Conservation (phyloP, 768 basidiomycete genomes). For the Panaeolus cyanescens region DNA sequence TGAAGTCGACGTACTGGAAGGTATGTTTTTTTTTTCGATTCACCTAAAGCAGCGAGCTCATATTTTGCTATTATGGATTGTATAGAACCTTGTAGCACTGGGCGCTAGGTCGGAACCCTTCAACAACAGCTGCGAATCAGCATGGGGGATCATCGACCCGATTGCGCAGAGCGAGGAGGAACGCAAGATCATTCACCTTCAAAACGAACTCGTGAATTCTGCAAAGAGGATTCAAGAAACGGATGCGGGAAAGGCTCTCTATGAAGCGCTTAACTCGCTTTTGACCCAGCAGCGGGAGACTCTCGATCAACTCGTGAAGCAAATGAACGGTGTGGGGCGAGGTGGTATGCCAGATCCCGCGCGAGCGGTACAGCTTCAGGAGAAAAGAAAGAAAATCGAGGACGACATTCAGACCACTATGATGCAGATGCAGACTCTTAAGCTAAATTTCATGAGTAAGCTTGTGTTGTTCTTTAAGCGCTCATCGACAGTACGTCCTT, state of each 20-base stretch:
- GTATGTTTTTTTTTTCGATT: not conserved
- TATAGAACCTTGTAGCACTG: slow-evolving; percentile 1
- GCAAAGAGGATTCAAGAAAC: slow-evolving; percentile 14
- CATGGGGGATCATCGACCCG: slow-evolving; percentile 17
- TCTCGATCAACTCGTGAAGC: not conserved
- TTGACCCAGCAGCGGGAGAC: slow-evolving; percentile 2
- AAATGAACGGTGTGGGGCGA: not conserved
- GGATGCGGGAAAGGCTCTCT: slow-evolving; percentile 8
- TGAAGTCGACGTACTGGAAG: not conserved
- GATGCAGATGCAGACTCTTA: not conserved
- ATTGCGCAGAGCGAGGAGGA: slow-evolving; percentile 8
- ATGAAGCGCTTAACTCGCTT: not conserved
- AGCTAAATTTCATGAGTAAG: not conserved
- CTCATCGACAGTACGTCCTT: not conserved
- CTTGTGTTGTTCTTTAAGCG: not conserved
- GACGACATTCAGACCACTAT: not conserved
- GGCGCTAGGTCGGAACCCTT: slow-evolving; percentile 11
- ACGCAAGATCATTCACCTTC: slow-evolving; percentile 13
- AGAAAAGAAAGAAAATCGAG: not conserved
- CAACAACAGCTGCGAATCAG: slow-evolving; percentile 11
- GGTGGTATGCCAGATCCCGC: not conserved
- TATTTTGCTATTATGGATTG: too few relatives aligned
- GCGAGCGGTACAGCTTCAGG: not conserved
- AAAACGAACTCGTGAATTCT: slow-evolving; percentile 16
- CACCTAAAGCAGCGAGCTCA: too few relatives aligned